Percentiles rank a stretch among this genome's conserved stretches.
These are phyloP conservation scores for Isoetes taiwanensis DNA, from an alignment of 75 land plant species.

Conservation along the genomic window DNA sequence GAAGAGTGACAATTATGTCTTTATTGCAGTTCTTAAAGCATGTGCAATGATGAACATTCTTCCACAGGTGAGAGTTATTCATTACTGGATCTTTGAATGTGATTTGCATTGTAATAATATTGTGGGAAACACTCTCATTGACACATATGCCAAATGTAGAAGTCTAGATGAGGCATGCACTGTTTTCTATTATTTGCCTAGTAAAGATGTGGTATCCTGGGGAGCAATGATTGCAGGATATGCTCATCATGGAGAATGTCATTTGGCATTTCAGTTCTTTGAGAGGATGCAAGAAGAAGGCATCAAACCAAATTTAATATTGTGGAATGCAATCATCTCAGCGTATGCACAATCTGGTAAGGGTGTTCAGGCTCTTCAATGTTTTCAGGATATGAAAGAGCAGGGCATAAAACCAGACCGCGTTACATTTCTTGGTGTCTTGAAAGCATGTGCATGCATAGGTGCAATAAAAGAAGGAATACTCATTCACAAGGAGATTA, in stretches of 20 bases:
- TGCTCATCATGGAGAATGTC: neutral
- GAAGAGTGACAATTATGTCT: no score
- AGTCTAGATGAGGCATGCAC: no score
- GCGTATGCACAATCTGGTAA: conserved; percentile 48
- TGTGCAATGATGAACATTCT: no score
- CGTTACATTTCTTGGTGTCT: conserved; percentile 26
- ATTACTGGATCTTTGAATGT: no score
- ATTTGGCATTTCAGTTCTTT: conserved; percentile 7
- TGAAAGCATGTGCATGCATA: conserved; percentile 35
- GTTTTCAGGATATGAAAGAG: conserved; percentile 26
- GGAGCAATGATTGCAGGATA: no score
- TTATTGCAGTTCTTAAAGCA: no score
- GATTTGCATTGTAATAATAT: no score
- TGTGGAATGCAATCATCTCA: conserved; percentile 48
- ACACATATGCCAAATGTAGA: no score
- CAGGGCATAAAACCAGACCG: conserved; percentile 43
- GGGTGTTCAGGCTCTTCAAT: conserved; percentile 24
- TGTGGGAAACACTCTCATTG: no score
- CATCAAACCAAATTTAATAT: conserved; percentile 24
- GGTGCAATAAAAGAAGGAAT: conserved; percentile 21
- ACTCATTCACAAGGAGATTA: conserved; percentile 14
- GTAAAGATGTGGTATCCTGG: no score
- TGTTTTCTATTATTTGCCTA: no score
- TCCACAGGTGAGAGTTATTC: no score
- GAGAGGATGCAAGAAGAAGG: neutral